A percentile compares a stretch with the other conserved stretches of the same genome.
phyloP scores from a whole-genome alignment of 495 filamentous ascomycete species.

The Daldinia childiae region DNA sequence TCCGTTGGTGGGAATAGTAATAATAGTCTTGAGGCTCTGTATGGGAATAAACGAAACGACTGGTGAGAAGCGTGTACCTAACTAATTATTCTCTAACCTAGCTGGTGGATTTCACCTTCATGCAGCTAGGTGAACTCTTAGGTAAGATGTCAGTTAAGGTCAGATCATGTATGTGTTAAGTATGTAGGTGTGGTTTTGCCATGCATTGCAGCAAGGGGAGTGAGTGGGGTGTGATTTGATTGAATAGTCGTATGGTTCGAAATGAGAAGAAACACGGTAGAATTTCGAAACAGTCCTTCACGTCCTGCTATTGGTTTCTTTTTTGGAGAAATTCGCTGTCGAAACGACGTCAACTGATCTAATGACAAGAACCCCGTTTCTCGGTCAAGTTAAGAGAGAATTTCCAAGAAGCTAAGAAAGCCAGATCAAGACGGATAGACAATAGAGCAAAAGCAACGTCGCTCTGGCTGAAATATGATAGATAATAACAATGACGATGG shows the following conservation, averaged over 20 bases:
- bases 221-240: slow-evolving; percentile 18
- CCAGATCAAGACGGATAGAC: background rate
- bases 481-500: slow-evolving; percentile 37
- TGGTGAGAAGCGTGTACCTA: slow-evolving; percentile 28
- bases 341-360: slow-evolving; percentile 26
- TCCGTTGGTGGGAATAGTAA: slow-evolving; percentile 3
- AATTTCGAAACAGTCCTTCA: slow-evolving; percentile 17
- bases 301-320: slow-evolving; percentile 19
- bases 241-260: slow-evolving; percentile 19
- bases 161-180: slow-evolving; percentile 27
- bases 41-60: slow-evolving; percentile 21
- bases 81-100: slow-evolving; percentile 8
- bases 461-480: slow-evolving; percentile 20
- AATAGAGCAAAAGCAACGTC: slow-evolving; percentile 19
- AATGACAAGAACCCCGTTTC: slow-evolving; percentile 23
- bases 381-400: background rate
- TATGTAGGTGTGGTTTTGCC: slow-evolving; percentile 36
- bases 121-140: slow-evolving; percentile 40
- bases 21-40: slow-evolving; percentile 24
- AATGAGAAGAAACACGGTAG: slow-evolving; percentile 4
- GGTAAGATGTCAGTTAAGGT: slow-evolving; percentile 19
- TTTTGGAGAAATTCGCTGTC: slow-evolving; percentile 14
- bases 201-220: slow-evolving; percentile 38
- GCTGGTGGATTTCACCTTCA: slow-evolving; percentile 22
- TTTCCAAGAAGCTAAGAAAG: slow-evolving; percentile 1